phyloP scores from a whole-genome alignment of 129 eudicot genomes.

The Saposhnikovia divaricata region DNA sequence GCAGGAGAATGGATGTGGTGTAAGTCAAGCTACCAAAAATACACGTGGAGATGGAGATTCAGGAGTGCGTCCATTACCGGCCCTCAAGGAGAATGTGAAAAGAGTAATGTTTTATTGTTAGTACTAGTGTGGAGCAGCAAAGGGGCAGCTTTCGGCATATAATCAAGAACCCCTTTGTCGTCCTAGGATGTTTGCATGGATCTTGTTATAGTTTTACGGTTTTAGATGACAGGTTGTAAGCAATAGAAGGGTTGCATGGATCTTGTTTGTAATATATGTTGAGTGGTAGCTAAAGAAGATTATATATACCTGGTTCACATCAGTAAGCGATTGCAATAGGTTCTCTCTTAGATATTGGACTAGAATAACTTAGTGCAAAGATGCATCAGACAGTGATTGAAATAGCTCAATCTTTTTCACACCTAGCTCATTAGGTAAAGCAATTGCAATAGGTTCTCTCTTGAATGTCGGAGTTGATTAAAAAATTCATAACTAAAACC shows the following conservation, averaged over 20 bases:
- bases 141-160: background rate
- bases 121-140: background rate
- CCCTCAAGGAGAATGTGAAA: slow-evolving; percentile 67
- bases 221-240: slow-evolving; percentile 3
- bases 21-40: slow-evolving; percentile 19
- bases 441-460: too few relatives aligned
- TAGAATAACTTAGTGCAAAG: background rate
- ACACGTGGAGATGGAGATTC: slow-evolving; percentile 30
- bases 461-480: too few relatives aligned
- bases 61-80: slow-evolving; percentile 53
- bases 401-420: too few relatives aligned
- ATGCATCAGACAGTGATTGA: too few relatives aligned
- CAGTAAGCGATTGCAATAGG: background rate
- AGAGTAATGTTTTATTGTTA: slow-evolving; percentile 73
- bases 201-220: background rate
- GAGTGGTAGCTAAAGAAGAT: slow-evolving; percentile 3
- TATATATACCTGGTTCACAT: background rate
- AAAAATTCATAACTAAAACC: too few relatives aligned
- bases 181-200: background rate
- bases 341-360: background rate
- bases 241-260: background rate
- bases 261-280: background rate
- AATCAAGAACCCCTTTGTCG: background rate
- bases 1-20: slow-evolving; percentile 29
- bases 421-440: too few relatives aligned